Percentiles rank a stretch among this genome's conserved stretches.
These are phyloP conservation scores for Fusarium sp. DNA, from an alignment of 2,329 filamentous ascomycete genomes.

Conservation along the genomic window DNA sequence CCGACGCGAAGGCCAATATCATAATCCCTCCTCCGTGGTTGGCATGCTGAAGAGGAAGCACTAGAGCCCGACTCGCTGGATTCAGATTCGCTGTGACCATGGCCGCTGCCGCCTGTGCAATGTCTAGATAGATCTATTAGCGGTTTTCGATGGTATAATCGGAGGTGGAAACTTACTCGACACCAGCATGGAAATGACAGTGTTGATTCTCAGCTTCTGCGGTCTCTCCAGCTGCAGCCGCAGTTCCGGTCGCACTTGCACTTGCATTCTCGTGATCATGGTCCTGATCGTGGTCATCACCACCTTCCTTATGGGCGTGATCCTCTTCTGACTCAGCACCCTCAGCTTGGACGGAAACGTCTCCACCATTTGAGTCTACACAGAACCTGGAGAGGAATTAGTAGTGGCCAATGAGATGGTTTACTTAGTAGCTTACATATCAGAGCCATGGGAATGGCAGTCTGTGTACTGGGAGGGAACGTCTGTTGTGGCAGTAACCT, in stretches of 20 bases:
- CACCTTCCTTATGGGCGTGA: conserved; percentile 27
- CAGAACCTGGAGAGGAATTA: conserved; percentile 63
- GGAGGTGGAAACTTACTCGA: conserved; percentile 67
- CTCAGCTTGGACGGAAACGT: conserved; percentile 66
- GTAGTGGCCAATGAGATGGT: background rate
- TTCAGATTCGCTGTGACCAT: conserved; percentile 50
- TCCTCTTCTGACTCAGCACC: conserved; percentile 40
- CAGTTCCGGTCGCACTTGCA: background rate
- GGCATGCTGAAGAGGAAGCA: conserved; percentile 57
- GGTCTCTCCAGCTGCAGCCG: conserved; percentile 1
- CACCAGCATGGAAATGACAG: conserved; percentile 80
- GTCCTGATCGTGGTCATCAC: conserved; percentile 27
- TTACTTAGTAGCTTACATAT: conserved; percentile 58
- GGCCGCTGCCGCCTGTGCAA: conserved; percentile 61
- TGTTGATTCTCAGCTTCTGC: conserved; percentile 50
- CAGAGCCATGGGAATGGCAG: conserved; percentile 70
- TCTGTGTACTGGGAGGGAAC: conserved; percentile 71
- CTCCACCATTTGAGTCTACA: conserved; percentile 66
- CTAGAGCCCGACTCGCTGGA: conserved; percentile 20
- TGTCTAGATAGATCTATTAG: conserved; percentile 54
- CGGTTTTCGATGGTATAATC: background rate
- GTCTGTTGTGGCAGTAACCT: conserved; percentile 64
- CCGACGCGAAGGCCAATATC: conserved; percentile 76
- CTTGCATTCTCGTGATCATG: conserved; percentile 28
- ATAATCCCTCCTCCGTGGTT: conserved; percentile 64